Base-by-base conservation (phyloP, 495 filamentous ascomycete species). In the Neurospora terricola region DNA sequence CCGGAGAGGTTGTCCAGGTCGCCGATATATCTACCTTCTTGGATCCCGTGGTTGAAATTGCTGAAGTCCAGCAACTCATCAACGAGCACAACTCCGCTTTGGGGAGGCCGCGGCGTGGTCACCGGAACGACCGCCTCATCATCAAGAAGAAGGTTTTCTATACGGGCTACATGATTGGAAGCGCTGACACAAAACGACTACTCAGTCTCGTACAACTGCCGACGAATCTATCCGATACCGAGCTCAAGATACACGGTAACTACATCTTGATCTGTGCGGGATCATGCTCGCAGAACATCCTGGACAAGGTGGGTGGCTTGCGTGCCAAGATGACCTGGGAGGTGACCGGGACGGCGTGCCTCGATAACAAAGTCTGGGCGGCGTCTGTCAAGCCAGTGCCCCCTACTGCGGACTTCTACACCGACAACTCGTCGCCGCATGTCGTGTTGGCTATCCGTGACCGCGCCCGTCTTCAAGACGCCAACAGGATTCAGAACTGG, bases 81-180 rank as follows among this genome's bases (percentile, higher is more conserved):
- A 95, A 97, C 78, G 84, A 86, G 16, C 95, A 98, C 82, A 98
- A 98, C 77, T 73, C 79, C 2, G 76, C 83, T 21, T 78, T 91
- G 68, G 70, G 73, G 21, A 76, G 76, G 37, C 75, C 82, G 40
- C 75, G 77, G 18, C 76, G 77, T 66, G 74, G 76, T 48, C 39
- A 39, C 12, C 80, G 81, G 54, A 76, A 71, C 45, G 78, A 82
- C 48, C 86, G 85, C 76, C 78, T 94, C 62, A 83, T 88, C 70
- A 94, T 99, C 79, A 94, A 91, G 80, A 93, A 93, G 74, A 92
- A 90, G 14, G 90, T 97, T 69, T 93, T 95, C 83, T 98, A 93
- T 84, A 97, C 95, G n/a, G 94, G 93, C 45, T 98, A 98, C 82
- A 85, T 97, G 75, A 90, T 99, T 78, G 86, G 87, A 34, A 83